Evolutionary conservation across 108 stramenopile genomes (phyloP).

Genomic region (Fragilariopsis cylindrus): DNA sequence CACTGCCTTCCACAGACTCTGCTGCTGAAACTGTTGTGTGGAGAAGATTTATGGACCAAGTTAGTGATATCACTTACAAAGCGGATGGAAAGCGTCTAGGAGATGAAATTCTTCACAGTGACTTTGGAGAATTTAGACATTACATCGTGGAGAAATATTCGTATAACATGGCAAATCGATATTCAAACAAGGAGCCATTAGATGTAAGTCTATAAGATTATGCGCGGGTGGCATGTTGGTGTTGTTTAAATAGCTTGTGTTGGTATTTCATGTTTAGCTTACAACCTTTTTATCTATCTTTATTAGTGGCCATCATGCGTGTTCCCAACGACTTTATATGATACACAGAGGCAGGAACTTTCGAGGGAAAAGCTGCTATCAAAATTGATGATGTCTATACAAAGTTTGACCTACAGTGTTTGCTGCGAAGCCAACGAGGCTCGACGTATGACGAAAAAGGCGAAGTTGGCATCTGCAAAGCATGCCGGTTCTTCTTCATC

Average conservation of each 20-base stretch:
- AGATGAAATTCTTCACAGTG: constrained; percentile 58
- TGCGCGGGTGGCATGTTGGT: background rate
- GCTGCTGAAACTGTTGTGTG: constrained; percentile 70
- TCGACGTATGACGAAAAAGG: constrained; percentile 44
- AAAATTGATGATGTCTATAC: constrained; percentile 74
- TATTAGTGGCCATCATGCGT: constrained; percentile 83
- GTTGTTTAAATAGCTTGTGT: background rate
- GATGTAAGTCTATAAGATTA: constrained; percentile 54
- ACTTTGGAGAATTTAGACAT: constrained; percentile 86
- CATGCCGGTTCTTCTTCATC: constrained; percentile 25
- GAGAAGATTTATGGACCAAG: constrained; percentile 78
- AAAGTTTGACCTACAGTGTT: constrained; percentile 78
- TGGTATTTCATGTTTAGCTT: background rate
- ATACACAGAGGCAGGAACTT: constrained; percentile 71
- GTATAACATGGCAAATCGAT: constrained; percentile 62
- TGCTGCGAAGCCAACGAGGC: constrained; percentile 75
- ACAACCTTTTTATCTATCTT: background rate
- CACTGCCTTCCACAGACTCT: constrained; percentile 34
- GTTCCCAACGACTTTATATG: constrained; percentile 58
- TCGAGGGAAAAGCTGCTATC: constrained; percentile 80
- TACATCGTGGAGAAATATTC: constrained; percentile 75
- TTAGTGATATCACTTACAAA: constrained; percentile 64
- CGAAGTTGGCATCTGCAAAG: constrained; percentile 12
- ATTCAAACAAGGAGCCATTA: constrained; percentile 55
- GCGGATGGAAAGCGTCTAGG: constrained; percentile 79